Conservation (phyloP, 1,139 yeast species). For the Blastobotrys malaysiensis region DNA sequence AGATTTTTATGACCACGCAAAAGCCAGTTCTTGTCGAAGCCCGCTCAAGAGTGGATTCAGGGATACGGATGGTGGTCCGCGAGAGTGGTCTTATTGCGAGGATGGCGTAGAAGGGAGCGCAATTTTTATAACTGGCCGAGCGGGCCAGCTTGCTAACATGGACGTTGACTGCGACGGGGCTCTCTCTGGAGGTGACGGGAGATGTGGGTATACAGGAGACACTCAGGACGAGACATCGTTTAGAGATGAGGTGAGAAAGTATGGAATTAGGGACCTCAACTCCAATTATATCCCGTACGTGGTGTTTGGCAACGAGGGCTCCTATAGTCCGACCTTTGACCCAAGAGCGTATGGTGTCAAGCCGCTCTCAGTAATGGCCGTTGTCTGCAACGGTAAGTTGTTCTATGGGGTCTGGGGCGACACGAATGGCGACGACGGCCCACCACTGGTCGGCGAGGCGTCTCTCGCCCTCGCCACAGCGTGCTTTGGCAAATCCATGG, state of each 20-base stretch:
- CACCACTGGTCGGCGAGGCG: constrained; percentile 13
- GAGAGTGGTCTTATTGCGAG: neutral
- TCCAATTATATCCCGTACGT: constrained; percentile 11
- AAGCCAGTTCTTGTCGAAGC: neutral
- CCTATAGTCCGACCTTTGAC: constrained; percentile 3
- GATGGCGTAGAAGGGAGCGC: constrained; percentile 2
- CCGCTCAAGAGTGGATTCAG: neutral
- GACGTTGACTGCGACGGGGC: constrained; percentile 16
- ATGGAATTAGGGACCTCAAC: constrained; percentile 8
- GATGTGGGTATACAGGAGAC: constrained; percentile 5
- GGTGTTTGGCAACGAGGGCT: constrained; percentile 12
- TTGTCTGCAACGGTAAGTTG: constrained; percentile 12
- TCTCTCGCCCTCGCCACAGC: constrained; percentile 11
- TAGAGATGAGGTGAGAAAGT: constrained; percentile 3
- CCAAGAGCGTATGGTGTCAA: constrained; percentile 9
- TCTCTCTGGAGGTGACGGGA: constrained; percentile 5
- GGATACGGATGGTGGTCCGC: neutral
- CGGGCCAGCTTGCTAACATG: constrained; percentile 10
- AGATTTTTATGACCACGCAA: constrained; percentile 2
- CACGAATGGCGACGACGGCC: constrained; percentile 12
- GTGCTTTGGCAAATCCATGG: constrained; percentile 11
- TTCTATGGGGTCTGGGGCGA: constrained; percentile 15
- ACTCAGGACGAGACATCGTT: constrained; percentile 9
- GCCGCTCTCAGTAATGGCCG: constrained; percentile 13
- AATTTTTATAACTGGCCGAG: constrained; percentile 9